Base-by-base conservation (phyloP, 768 basidiomycete genomes). In the Candolleomyces efflorescens region DNA sequence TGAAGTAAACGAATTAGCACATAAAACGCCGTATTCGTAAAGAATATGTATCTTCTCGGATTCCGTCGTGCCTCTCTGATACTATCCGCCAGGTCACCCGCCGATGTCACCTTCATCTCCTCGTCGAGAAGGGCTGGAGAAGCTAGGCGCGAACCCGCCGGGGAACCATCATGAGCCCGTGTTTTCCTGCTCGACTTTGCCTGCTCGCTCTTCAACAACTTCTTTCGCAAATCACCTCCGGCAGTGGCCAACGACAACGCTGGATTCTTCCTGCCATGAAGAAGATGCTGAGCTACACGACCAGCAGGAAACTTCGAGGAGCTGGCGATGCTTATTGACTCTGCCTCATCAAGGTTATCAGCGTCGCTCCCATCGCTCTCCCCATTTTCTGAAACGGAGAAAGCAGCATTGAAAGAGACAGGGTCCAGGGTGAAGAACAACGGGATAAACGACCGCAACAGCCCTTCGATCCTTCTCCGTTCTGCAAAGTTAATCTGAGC, bases 21-120 rank as follows among this genome's bases (percentile, higher is more conserved):
- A 75, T 98, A 99, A 66, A 92, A 92, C 22, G 85, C 79, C 18
- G 91, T 93, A 72, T 97, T 98, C 59, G 87, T 85, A 72, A 92
- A 98, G 73, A 98, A 94, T 37, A 85, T 80, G 62, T 73, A 80
- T 78, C 56, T 82, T 68, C 27, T 68, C 59, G 46, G 67, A 59
- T 59, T 63, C 59, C 59, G 59, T 55, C 59, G 58, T 27, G 53
- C 61, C 56, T 48, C 64, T 59, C 51, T 64, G 66, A 51, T 78
- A 74, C 22, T 38, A 39, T 53, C 51, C 7, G 51, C 51, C 32
- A 53, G 32, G 3, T 53, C 51, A 1, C 27, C 51, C 32, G 5
- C 72, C 69, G 56, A 53, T 3, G 58, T 56, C 58, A 68, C 44
- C 63, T 65, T 50, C 59, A 69, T 68, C 65, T 80, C 67, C 59